Base-by-base conservation (phyloP, 2,329 filamentous ascomycete genomes). In the Sporothrix brunneoviolacea region DNA sequence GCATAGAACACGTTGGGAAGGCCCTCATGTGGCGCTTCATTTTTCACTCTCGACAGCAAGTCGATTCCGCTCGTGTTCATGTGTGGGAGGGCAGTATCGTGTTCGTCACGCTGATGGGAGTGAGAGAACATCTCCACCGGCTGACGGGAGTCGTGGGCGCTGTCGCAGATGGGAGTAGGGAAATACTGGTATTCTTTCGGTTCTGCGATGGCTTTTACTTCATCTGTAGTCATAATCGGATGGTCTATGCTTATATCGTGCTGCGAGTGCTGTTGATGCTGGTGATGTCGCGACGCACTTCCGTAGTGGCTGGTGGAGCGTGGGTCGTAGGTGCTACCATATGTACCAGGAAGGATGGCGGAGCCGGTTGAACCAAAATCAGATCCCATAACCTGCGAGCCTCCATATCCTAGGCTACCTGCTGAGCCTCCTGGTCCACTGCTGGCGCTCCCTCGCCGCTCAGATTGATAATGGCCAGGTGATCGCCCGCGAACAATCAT, bases 401-500 rank as follows among this genome's bases (percentile, higher is more conserved):
- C 62, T 1, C 64, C 62, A 51, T 71, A 73, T n/a, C 70, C 70
- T 16, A 82, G 76, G 57, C 80, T 74, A 37, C 75, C 77, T 33
- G 81, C 79, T 1, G 83, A 82, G 13, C 86, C 84, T 50, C 76
- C 76, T 2, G 76, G 74, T 0, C 86, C 84, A 60, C 84, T 88
- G 59, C 83, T 80, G 3, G 82, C 76, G 63, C 83, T 88, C 47
- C 81, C 76, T 49, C 83, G 77, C 55, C 84, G 73, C 57, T 84
- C 82, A 39, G 84, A 80, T 61, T 86, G 83, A 66, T 90, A 90
- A 61, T 90, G 88, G 2, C 87, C 88, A 0, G 88, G 88, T 8
- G 86, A 91, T 22, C 88, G 80, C 6, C 88, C 88, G 19, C 88
- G 84, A n/a, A 93, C 88, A 58, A 94, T 89, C 76, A 93, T 88